Evolutionary conservation across 2,329 filamentous ascomycete species (phyloP).

Genomic region (Stemphylium lycopersici): DNA sequence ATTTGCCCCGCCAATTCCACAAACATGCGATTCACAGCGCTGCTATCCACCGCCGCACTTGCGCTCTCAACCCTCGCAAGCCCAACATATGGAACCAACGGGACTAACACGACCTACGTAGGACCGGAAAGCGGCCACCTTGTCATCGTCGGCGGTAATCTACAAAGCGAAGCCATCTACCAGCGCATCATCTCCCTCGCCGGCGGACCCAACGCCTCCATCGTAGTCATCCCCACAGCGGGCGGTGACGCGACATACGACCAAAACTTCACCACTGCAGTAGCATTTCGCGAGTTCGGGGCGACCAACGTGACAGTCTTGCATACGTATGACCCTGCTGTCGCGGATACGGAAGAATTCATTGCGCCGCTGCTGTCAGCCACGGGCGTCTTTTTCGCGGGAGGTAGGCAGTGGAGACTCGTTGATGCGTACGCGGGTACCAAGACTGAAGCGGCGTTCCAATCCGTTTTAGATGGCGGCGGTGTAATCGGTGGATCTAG

Average conservation of each 20-base stretch:
- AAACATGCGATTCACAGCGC: slow-evolving; percentile 16
- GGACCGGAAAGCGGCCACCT: slow-evolving; percentile 33
- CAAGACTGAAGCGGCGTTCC: slow-evolving; percentile 28
- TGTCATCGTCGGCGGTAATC: slow-evolving; percentile 33
- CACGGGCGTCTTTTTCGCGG: slow-evolving; percentile 32
- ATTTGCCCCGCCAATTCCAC: no score
- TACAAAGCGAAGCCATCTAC: slow-evolving; percentile 32
- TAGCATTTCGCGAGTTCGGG: slow-evolving; percentile 23
- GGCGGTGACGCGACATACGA: slow-evolving; percentile 30
- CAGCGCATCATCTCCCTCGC: slow-evolving; percentile 34
- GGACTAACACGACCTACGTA: slow-evolving; percentile 23
- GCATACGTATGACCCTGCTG: slow-evolving; percentile 32
- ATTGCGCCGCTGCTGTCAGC: slow-evolving; percentile 27
- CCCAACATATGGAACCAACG: slow-evolving; percentile 2
- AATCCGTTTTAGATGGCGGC: slow-evolving; percentile 25
- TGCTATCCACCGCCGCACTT: slow-evolving; percentile 11
- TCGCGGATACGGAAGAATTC: slow-evolving; percentile 31
- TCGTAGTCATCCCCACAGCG: slow-evolving; percentile 33
- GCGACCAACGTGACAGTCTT: slow-evolving; percentile 33
- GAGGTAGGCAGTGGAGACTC: slow-evolving; percentile 33
- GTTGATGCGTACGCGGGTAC: slow-evolving; percentile 35
- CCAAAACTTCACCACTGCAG: slow-evolving; percentile 26
- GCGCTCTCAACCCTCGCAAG: slow-evolving; percentile 13
- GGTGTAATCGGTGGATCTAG: slow-evolving; percentile 32
- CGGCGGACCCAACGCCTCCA: slow-evolving; percentile 28